Base-by-base conservation (phyloP, 2,329 filamentous ascomycete genomes). In the Furcasterigmium furcatum region DNA sequence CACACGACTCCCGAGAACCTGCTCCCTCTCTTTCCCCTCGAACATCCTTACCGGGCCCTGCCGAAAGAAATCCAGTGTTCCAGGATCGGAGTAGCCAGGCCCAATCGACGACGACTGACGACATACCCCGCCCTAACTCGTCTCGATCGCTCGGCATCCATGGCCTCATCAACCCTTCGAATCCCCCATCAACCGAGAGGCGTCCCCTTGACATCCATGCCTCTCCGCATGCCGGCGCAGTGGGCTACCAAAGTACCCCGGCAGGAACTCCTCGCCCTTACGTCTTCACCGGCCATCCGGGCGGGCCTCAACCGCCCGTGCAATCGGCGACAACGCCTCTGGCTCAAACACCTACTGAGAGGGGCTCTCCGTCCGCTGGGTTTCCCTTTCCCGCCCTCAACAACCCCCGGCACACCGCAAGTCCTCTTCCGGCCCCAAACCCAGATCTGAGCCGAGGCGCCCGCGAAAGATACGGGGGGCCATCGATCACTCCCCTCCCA, bases 1-100 rank as follows among this genome's bases (percentile, higher is more conserved):
- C 76, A 76, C 72, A 67, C 63, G 72, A 77, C 9, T 18, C 34
- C 18, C 34, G 18, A 18, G 34, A 72, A 66, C 70, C 63, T 76
- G 77, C 67, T 74, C 69, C 60, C 71, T 65, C 56, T 20, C 22
- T 46, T 22, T 30, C 38, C 32, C 41, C 38, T 35, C 22, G 44
- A 19, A 24, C 44, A 25, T 29, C 44, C 12, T 12, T 27, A 29
- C 16, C 47, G 34, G 29, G 38, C 44, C 20, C 49, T 44, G 27
- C 46, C 30, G 38, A 32, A 20, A 42, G 46, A 48, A 42, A 51
- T 53, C 48, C 57, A 62, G n/a, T 48, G 39, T 46, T 19, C 53
- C 51, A 39, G 24, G 44, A 47, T 1, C 53, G 46, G 8, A n/a
- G n/a, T 57, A 48, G 24, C 56, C 41, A 46, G 53, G n/a, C n/a